Evolutionary conservation across 2,329 filamentous ascomycete genomes (phyloP).

Genomic region (Apiospora hydei): DNA sequence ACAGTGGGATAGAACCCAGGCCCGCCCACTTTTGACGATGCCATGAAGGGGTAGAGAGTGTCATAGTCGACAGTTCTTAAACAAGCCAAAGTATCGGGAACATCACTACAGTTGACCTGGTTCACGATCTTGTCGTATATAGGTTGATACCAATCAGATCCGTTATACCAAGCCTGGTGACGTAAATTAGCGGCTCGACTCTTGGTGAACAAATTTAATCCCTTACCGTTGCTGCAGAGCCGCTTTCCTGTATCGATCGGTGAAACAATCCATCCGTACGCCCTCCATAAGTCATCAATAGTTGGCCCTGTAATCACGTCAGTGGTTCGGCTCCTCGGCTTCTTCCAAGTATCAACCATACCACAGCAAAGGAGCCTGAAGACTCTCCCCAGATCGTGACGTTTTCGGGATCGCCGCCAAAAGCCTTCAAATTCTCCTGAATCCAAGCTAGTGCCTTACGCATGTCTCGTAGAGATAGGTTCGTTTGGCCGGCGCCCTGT

Average conservation of each 20-base stretch:
- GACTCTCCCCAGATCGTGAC: conserved; percentile 63
- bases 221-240: conserved; percentile 40
- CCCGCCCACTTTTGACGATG: conserved; percentile 41
- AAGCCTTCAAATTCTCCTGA: conserved; percentile 56
- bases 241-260: conserved; percentile 40
- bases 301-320: conserved; percentile 36
- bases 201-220: background rate
- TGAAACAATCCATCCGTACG: conserved; percentile 38
- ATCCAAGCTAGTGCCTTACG: conserved; percentile 58
- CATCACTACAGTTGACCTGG: conserved; percentile 56
- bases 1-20: conserved; percentile 41
- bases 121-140: conserved; percentile 54
- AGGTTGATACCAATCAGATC: conserved; percentile 51
- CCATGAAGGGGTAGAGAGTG: conserved; percentile 52
- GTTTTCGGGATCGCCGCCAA: conserved; percentile 54
- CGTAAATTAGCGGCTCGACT: background rate
- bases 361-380: conserved; percentile 42
- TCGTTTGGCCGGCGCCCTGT: conserved; percentile 51
- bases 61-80: conserved; percentile 56
- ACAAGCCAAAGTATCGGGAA: conserved; percentile 54
- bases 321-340: background rate
- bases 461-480: conserved; percentile 60
- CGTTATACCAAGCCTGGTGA: conserved; percentile 41
- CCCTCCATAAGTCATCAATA: conserved; percentile 38
- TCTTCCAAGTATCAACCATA: conserved; percentile 27